Conservation (phyloP, 1,139 yeast species). For the Yamadazyma dushanensis region DNA sequence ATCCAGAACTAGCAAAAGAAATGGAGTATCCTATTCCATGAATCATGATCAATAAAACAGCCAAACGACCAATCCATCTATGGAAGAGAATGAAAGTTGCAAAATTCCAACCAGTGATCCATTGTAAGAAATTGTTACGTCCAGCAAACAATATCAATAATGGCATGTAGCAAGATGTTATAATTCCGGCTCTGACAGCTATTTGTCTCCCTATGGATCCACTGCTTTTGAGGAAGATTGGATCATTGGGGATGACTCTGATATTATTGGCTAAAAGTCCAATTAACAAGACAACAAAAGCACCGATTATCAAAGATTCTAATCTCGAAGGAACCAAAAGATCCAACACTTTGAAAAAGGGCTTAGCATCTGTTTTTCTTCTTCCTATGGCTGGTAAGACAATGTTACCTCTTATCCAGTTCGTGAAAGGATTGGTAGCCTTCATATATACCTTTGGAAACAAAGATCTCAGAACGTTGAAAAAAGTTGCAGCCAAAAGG, state of each 20-base stretch:
- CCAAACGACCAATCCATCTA: slow-evolving; percentile 38
- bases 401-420: slow-evolving; percentile 28
- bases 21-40: slow-evolving; percentile 43
- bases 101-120: slow-evolving; percentile 41
- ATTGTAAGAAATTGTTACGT: slow-evolving; percentile 42
- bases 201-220: slow-evolving; percentile 27
- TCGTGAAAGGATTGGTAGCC: slow-evolving; percentile 24
- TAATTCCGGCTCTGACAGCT: slow-evolving; percentile 36
- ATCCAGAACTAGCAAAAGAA: slow-evolving; percentile 10
- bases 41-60: slow-evolving; percentile 26
- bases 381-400: slow-evolving; percentile 32
- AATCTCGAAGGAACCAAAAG: slow-evolving; percentile 29
- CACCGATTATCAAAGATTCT: slow-evolving; percentile 25
- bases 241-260: slow-evolving; percentile 23
- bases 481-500: slow-evolving; percentile 37
- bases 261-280: slow-evolving; percentile 31
- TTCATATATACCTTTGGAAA: slow-evolving; percentile 25
- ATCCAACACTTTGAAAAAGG: slow-evolving; percentile 21
- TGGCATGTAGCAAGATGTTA: slow-evolving; percentile 32
- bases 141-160: slow-evolving; percentile 43
- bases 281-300: slow-evolving; percentile 48
- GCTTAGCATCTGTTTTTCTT: slow-evolving; percentile 25
- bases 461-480: slow-evolving; percentile 40
- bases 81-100: slow-evolving; percentile 38
- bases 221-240: slow-evolving; percentile 18